Base-by-base conservation (phyloP, 1,284 basidiomycete species). In the Ceratobasidium sp. region DNA sequence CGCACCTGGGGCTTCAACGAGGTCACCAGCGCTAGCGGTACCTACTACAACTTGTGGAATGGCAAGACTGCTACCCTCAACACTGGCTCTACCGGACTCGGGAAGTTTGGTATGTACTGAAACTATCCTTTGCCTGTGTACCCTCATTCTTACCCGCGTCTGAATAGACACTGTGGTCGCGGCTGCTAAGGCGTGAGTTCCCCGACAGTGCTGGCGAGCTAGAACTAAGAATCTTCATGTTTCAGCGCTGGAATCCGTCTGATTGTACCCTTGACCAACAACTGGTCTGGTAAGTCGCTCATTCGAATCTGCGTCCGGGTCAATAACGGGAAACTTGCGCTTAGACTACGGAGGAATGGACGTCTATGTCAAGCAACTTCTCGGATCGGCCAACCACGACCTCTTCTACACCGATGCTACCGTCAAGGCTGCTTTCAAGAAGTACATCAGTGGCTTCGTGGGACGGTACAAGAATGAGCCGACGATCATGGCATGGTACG, bases 1-100 rank as follows among this genome's bases (percentile, higher is more conserved):
- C 84, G 89, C 64, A 90, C 89, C 51, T 89, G 88, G 88, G 89
- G 89, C 1, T 90, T 90, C 85, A 90, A 90, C 79, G 89, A 91
- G 73, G 89, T 89, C 7, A 90, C 89, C 6, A 83, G 82, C 24
- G 78, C 86, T 3, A 78, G 66, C 54, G 89, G 88, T 0, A 83
- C 84, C 65, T 89, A 87, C 78, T 89, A 89, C 79, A 88, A 90
- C 79, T 83, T 83, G 60, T 90, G 88, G 89, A 83, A 83, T 19
- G 86, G 86, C 71, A 84, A 84, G 22, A 85, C 82, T 1, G 82
- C 87, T 0, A 88, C 87, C 3, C 80, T 90, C 78, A 89, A 90
- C 79, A 86, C 85, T 1, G 88, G 88, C 6, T 74, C 86, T 0
- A 84, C 83, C 64, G 88, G 89, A 24, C 83, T 89, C 8, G 80